Conservation (phyloP, 768 basidiomycete species). For the Mycena albidolilacea region DNA sequence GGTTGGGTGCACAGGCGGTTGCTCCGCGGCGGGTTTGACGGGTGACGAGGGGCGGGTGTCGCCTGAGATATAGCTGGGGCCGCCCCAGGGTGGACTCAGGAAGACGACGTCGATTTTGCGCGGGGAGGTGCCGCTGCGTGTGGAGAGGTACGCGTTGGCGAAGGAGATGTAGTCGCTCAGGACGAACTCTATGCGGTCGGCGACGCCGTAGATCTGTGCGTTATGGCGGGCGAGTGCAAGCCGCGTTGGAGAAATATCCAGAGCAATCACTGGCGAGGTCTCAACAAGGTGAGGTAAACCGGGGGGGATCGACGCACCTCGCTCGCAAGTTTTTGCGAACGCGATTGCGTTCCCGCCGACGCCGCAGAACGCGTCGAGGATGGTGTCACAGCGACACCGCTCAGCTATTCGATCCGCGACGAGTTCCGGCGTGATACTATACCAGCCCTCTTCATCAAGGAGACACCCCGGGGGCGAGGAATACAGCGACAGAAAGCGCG, state of each 20-base stretch:
- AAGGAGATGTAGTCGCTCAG: conserved; percentile 89
- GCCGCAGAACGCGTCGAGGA: conserved; percentile 97
- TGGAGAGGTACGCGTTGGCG: conserved; percentile 66
- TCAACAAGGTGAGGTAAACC: background rate
- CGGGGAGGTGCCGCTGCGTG: conserved; percentile 37
- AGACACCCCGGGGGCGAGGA: conserved; percentile 77
- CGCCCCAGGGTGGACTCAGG: conserved; percentile 96
- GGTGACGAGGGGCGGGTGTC: conserved; percentile 41
- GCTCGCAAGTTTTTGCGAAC: conserved; percentile 95
- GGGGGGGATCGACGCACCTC: conserved; percentile 67
- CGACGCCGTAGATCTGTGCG: conserved; percentile 93
- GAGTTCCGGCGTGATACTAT: conserved; percentile 93
- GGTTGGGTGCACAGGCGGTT: conserved; percentile 42
- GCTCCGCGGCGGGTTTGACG: conserved; percentile 21
- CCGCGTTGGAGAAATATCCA: conserved; percentile 89
- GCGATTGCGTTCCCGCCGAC: conserved; percentile 98
- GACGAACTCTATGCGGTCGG: conserved; percentile 95
- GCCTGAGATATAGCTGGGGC: conserved; percentile 76
- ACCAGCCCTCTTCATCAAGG: conserved; percentile 98
- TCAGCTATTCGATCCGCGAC: conserved; percentile 96
- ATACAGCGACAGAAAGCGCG: conserved; percentile 86
- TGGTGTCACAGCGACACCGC: conserved; percentile 86
- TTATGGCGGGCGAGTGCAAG: conserved; percentile 95
- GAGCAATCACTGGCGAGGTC: conserved; percentile 82
- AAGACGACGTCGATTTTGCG: conserved; percentile 91